Conservation (phyloP, 2,329 filamentous ascomycete species). For the Cryphonectria nitschkei region DNA sequence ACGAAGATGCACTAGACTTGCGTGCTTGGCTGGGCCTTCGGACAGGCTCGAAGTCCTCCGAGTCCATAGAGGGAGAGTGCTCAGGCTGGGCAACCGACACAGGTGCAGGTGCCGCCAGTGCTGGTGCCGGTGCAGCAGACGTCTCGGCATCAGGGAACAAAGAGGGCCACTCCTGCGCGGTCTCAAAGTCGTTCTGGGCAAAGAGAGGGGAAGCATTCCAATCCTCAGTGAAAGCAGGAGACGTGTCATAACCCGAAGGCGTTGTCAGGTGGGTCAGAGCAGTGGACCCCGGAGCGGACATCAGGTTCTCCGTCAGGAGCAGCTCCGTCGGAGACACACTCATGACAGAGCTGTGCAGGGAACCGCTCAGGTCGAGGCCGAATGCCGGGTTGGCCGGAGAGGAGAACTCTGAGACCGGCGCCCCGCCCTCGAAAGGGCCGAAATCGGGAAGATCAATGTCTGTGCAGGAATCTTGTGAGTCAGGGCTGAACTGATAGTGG, state of each 20-base stretch:
- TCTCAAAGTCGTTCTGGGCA: conserved; percentile 59
- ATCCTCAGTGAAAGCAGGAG: conserved; percentile 70
- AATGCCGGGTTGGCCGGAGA: conserved; percentile 58
- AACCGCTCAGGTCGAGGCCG: conserved; percentile 49
- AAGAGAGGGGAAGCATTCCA: conserved; percentile 83
- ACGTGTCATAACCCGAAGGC: conserved; percentile 77
- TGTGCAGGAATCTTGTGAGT: conserved; percentile 44
- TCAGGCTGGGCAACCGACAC: conserved; percentile 36
- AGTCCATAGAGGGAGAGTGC: conserved; percentile 47
- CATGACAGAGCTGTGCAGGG: conserved; percentile 57
- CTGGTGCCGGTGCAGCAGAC: conserved; percentile 26
- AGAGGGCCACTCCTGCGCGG: conserved; percentile 68
- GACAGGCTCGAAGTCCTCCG: conserved; percentile 54
- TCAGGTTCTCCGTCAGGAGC: conserved; percentile 67
- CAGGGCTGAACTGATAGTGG: not conserved
- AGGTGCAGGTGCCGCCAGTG: conserved; percentile 26
- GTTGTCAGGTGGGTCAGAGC: conserved; percentile 85
- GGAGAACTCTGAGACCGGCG: conserved; percentile 54
- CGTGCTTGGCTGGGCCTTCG: conserved; percentile 47
- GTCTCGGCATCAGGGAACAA: conserved; percentile 65
- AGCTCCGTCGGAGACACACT: conserved; percentile 88
- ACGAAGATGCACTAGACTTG: conserved; percentile 53
- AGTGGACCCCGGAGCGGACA: conserved; percentile 80
- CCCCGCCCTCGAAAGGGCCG: conserved; percentile 57
- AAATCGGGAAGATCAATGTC: conserved; percentile 62